Evolutionary conservation across 768 basidiomycete species (phyloP), one percentile per base, ranked within the genome.

Genomic region (Collybia sp.): DNA sequence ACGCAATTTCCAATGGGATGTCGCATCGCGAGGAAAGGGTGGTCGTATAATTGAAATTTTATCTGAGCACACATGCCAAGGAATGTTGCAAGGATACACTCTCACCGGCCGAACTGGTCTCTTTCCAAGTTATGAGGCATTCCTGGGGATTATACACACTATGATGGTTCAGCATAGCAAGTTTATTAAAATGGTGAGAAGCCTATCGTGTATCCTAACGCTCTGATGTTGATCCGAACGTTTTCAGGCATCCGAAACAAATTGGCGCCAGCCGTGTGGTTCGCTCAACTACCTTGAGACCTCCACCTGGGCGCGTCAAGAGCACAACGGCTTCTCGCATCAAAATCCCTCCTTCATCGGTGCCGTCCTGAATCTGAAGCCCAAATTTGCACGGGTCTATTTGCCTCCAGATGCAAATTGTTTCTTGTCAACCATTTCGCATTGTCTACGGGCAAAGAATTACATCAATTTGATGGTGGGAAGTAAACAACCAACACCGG

Each of bases 121-220:
- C 30, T 91, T 95, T 78, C 91, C 93, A 1, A 85, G 82, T 20
- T 93, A 95, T 61, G 93, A 95, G 60, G 85, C 89, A 0, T 96
- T 95, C 77, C 70, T 93, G 37, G 90, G 90, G 37, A 93, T 93
- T 62, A 65, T 93, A 19, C 83, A 86, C 45, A 93, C 90, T 13
- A 92, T 93, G 90, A 83, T 86, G 79, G 84, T 87, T 2, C 88
- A 89, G 57, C 93, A 93, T 61, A 73, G 81, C 68, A 94, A 94
- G 64, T 94, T 94, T 65, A 62, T 76, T 42, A 93, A 94, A 67
- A 88, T 92, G 77, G 86, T 77, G 4, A 47, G 69, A 53, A 33
- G 10, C 17, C 25, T 12, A 8, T 42, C 4, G 2, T n/a, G 5
- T 44, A 13, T 16, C 25, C 37, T 42, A 9, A n/a, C 30, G 13